A percentile compares a stretch with the other conserved stretches of the same genome.
Conservation (phyloP, 805 yeast species). For the Yamadazyma scolyti region DNA sequence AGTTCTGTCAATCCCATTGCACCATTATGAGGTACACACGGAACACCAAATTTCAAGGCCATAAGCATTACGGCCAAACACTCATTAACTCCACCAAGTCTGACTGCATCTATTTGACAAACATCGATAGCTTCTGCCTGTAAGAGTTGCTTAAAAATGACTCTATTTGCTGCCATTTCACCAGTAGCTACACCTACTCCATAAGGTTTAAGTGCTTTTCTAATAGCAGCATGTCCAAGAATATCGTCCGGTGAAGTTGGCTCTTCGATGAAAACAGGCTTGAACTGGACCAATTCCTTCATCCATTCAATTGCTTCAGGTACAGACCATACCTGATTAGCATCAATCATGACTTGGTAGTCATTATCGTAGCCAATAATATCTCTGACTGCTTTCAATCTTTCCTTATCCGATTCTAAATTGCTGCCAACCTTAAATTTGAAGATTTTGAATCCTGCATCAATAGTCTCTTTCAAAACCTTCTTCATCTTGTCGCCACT, state of each 20-base stretch:
- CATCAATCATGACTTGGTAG: conserved; percentile 13
- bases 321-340: conserved; percentile 14
- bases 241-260: conserved; percentile 15
- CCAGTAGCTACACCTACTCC: conserved; percentile 15
- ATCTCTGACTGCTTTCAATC: conserved; percentile 35
- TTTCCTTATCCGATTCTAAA: conserved; percentile 27
- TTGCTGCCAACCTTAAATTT: conserved; percentile 41
- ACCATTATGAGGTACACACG: conserved; percentile 15
- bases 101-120: conserved; percentile 14
- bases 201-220: conserved; percentile 13
- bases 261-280: conserved; percentile 14
- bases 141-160: conserved; percentile 13
- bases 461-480: conserved; percentile 22
- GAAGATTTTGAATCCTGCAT: conserved; percentile 35
- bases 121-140: conserved; percentile 15
- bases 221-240: conserved; percentile 14
- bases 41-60: conserved; percentile 13
- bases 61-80: conserved; percentile 15
- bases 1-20: conserved; percentile 15
- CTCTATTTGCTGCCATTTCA: conserved; percentile 15
- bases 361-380: conserved; percentile 35
- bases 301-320: conserved; percentile 16
- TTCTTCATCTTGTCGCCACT: conserved; percentile 36
- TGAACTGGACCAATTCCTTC: conserved; percentile 13
- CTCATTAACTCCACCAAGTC: conserved; percentile 13